These are phyloP conservation scores for Tilletia setariae DNA, from an alignment of 1,284 basidiomycete species.

Conservation along the genomic window DNA sequence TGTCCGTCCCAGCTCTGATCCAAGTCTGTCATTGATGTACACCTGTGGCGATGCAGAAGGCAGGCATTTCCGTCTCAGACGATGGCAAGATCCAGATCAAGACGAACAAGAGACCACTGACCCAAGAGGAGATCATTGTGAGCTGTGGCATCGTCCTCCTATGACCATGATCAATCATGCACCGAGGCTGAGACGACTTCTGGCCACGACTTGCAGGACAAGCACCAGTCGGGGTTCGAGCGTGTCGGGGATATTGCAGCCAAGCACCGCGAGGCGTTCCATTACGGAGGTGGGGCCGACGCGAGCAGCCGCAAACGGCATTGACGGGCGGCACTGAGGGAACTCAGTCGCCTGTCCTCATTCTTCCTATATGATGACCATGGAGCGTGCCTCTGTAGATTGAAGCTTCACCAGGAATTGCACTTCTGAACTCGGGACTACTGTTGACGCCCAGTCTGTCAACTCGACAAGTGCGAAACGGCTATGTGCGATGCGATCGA, in stretches of 20 bases:
- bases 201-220: not conserved
- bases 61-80: not conserved
- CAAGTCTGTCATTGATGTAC: not conserved
- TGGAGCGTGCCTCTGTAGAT: no score
- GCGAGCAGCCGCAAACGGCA: not conserved
- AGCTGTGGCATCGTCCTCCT: not conserved
- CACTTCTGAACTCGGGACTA: no score
- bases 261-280: slow-evolving; percentile 15
- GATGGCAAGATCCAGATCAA: slow-evolving; percentile 6
- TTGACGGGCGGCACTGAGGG: not conserved
- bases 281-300: not conserved
- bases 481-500: no score
- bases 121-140: slow-evolving; percentile 14
- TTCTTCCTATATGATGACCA: no score
- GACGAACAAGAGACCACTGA: not conserved
- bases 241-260: slow-evolving; percentile 10
- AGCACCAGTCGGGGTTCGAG: slow-evolving; percentile 6
- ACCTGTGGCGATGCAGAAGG: not conserved
- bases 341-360: no score
- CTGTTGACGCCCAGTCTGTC: no score
- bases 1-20: not conserved
- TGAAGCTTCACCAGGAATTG: no score
- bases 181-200: not conserved
- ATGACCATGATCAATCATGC: not conserved
- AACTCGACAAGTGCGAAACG: no score